phyloP scores from a whole-genome alignment of 164 flowering plant genomes.

The Paratinospora sagittata region DNA sequence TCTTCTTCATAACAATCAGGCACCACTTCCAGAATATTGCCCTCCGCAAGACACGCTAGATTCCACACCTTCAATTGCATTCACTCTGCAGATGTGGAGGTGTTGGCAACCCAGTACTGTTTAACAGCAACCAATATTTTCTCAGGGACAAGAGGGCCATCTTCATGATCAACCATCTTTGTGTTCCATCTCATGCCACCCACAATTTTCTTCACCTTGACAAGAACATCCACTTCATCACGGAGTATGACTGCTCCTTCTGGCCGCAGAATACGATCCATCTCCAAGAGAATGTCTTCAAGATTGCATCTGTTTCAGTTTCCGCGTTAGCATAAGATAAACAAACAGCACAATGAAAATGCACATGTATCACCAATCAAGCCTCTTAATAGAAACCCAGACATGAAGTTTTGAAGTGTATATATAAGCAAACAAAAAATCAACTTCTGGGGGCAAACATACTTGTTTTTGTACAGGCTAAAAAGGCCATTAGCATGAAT shows the following conservation, averaged over 20 bases:
- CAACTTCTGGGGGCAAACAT: conserved; percentile 25
- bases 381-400: not conserved
- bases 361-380: not conserved
- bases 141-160: conserved; percentile 81
- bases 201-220: conserved; percentile 57
- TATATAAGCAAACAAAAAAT: no score
- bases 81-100: conserved; percentile 48
- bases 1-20: not conserved
- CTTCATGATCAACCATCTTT: conserved; percentile 85
- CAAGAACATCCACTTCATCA: conserved; percentile 66
- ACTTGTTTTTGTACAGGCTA: conserved; percentile 80
- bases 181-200: conserved; percentile 78
- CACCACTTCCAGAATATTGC: not conserved
- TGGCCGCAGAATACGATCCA: conserved; percentile 87
- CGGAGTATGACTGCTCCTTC: conserved; percentile 91
- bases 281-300: conserved; percentile 84
- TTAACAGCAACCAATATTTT: conserved; percentile 76
- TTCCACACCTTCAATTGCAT: not conserved
- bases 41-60: not conserved
- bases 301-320: conserved; percentile 42
- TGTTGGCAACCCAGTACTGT: conserved; percentile 64
- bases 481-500: conserved; percentile 81
- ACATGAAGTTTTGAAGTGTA: not conserved
- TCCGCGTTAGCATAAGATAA: not conserved
- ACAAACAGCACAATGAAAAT: not conserved